Evolutionary conservation across 306 rosid genomes (phyloP), one percentile per base, ranked within the genome.

Genomic region (Spatholobus suberectus): DNA sequence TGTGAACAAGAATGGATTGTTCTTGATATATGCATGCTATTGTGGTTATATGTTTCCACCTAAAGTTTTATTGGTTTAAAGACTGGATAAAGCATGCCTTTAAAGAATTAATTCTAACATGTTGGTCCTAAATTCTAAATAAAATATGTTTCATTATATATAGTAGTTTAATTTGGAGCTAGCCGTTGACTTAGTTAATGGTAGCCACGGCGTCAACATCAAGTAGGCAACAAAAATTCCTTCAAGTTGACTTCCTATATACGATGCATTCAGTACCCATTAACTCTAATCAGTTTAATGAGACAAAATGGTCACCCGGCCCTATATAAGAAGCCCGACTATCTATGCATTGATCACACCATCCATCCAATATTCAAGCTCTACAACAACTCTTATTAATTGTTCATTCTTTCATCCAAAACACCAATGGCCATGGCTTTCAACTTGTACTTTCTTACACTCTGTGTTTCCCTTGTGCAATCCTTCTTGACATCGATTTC

Each of bases 341-440:
- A 27, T 8, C 27, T 55, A 20, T 75, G 51, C 58, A 54, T 75
- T 18, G 6, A 69, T 49, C 80, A 78, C 12, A n/a, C 12, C 81
- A 41, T 59, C 57, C 51, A 20, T 29, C 54, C 32, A 44, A 8
- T 37, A 12, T 63, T 35, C 63, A 24, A 69, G 12, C 24, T 34
- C 32, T 1, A 65, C 6, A 18, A 2, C 5, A 14, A 5, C 9
- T 7, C 65, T 41, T 41, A 51, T 41, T 41, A 51, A 58, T 15
- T 62, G 20, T 27, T 61, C 24, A 44, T 18, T 63, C 49, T 35
- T 65, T 47, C n/a, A 14, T 57, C 59, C 61, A 20, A 67, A 11
- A 74, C 5, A 40, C 38, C 75, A 34, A 76, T 68, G 54, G 73
- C 81, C 1, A 43, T 43, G 52, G 77, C 86, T 83, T 80, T 74